Evolutionary conservation across 805 yeast species (phyloP).

Genomic region (Candida arabinofermentans): DNA sequence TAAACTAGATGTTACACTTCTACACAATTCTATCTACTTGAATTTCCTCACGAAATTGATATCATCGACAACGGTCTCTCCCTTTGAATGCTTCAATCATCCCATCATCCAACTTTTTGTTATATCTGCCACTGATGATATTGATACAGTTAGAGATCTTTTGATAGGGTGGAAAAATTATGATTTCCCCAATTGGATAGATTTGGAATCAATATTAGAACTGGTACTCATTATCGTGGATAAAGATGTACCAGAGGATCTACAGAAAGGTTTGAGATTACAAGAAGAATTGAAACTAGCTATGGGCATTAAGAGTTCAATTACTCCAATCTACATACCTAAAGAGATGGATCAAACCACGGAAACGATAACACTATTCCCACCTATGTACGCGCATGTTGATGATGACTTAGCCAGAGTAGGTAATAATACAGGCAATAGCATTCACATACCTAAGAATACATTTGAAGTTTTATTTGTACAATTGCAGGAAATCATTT

Average conservation of each 20-base stretch:
- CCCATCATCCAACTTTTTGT: constrained; percentile 76
- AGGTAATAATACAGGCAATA: not conserved
- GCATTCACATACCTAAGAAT: constrained; percentile 13
- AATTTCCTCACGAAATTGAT: constrained; percentile 55
- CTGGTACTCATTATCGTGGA: constrained; percentile 49
- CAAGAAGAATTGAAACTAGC: constrained; percentile 29
- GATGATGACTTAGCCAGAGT: constrained; percentile 41
- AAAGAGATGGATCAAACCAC: constrained; percentile 2
- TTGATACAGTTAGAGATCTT: constrained; percentile 54
- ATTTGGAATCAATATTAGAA: constrained; percentile 57
- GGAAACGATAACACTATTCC: constrained; percentile 13
- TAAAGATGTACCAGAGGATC: constrained; percentile 38
- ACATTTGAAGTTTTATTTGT: constrained; percentile 28
- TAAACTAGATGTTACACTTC: constrained; percentile 12
- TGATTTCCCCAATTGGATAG: constrained; percentile 59
- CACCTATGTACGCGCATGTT: constrained; percentile 35
- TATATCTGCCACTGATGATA: constrained; percentile 50
- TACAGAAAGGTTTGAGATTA: constrained; percentile 33
- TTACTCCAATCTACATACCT: constrained; percentile 13
- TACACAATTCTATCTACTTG: constrained; percentile 49
- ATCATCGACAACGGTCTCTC: constrained; percentile 56
- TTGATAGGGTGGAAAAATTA: constrained; percentile 48
- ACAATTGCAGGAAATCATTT: constrained; percentile 44
- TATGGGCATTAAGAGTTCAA: constrained; percentile 18
- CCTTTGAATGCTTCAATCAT: constrained; percentile 84